Percentiles rank a stretch among this genome's conserved stretches.
These are phyloP conservation scores for Colletotrichum shisoi DNA, from an alignment of 2,329 filamentous ascomycete genomes.

Conservation along the genomic window DNA sequence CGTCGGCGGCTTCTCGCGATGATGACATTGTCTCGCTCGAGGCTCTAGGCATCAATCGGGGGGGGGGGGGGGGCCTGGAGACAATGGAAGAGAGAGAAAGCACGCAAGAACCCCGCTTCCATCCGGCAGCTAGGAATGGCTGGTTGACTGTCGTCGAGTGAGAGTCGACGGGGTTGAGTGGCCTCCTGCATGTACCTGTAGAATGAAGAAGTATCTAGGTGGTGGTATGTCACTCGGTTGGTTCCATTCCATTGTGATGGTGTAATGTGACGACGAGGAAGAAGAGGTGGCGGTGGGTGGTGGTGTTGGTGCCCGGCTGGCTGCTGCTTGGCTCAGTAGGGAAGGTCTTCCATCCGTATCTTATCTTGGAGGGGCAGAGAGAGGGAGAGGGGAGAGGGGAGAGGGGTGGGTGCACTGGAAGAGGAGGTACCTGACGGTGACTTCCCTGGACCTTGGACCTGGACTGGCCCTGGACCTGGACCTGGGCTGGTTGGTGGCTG, in stretches of 20 bases:
- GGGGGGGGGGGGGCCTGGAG: constrained; percentile 1
- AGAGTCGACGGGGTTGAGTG: neutral
- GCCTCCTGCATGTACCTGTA: neutral
- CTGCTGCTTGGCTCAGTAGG: constrained; percentile 10
- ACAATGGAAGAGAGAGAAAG: constrained; percentile 12
- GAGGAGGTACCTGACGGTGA: constrained; percentile 16
- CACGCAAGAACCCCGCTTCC: constrained; percentile 30
- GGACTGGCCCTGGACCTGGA: constrained; percentile 23
- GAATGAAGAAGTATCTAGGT: constrained; percentile 1
- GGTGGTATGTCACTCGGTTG: constrained; percentile 4
- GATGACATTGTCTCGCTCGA: constrained; percentile 1
- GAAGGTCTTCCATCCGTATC: constrained; percentile 35
- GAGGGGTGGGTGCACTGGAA: neutral
- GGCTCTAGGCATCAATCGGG: neutral
- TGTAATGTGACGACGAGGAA: neutral
- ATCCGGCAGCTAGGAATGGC: constrained; percentile 17
- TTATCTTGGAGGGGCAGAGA: constrained; percentile 24
- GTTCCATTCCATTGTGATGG: constrained; percentile 6
- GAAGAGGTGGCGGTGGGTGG: too few species aligned
- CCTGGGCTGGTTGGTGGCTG: constrained; percentile 2
- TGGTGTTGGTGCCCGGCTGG: neutral
- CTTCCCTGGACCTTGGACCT: constrained; percentile 1
- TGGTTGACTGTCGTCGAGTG: constrained; percentile 6
- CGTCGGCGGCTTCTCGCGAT: neutral
- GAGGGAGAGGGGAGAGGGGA: neutral